Conservation (phyloP, 2,329 filamentous ascomycete genomes). For the Conoideocrella luteorostrata region DNA sequence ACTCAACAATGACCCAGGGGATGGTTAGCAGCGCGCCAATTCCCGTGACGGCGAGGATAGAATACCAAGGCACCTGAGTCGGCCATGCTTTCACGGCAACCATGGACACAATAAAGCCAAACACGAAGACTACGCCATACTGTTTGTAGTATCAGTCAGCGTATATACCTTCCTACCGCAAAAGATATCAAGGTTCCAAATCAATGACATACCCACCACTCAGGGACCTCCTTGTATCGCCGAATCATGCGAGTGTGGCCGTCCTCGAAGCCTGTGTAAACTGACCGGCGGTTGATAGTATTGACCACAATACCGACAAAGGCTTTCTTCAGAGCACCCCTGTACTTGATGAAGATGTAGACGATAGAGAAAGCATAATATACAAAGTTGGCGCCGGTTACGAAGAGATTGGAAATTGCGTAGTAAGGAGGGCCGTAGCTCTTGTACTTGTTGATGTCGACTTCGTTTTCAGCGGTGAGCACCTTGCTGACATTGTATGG, state of each 20-base stretch:
- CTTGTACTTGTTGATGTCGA: conserved; percentile 29
- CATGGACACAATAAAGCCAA: too few species aligned
- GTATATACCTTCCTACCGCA: too few species aligned
- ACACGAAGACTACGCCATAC: too few species aligned
- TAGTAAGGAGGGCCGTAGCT: conserved; percentile 28
- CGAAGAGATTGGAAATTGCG: conserved; percentile 23
- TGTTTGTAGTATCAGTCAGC: too few species aligned
- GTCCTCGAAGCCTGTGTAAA: conserved; percentile 37
- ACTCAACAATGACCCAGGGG: not conserved
- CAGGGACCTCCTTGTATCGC: conserved; percentile 38
- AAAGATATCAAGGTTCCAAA: too few species aligned
- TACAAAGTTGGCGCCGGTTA: conserved; percentile 25
- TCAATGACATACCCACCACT: too few species aligned
- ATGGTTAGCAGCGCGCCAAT: conserved; percentile 17
- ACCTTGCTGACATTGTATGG: conserved; percentile 37
- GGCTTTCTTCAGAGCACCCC: conserved; percentile 26
- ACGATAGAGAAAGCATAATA: conserved; percentile 28
- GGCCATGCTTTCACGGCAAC: conserved; percentile 7
- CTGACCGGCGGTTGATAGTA: too few species aligned
- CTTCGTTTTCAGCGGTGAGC: conserved; percentile 27
- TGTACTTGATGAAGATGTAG: conserved; percentile 29
- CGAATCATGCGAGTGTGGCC: conserved; percentile 36
- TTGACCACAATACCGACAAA: conserved; percentile 13
- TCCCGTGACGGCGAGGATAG: conserved; percentile 41
- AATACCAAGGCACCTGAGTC: conserved; percentile 33